phyloP scores from a whole-genome alignment of 192 early-diverging fungal species.

The Rhizoclosmatium globosum region DNA sequence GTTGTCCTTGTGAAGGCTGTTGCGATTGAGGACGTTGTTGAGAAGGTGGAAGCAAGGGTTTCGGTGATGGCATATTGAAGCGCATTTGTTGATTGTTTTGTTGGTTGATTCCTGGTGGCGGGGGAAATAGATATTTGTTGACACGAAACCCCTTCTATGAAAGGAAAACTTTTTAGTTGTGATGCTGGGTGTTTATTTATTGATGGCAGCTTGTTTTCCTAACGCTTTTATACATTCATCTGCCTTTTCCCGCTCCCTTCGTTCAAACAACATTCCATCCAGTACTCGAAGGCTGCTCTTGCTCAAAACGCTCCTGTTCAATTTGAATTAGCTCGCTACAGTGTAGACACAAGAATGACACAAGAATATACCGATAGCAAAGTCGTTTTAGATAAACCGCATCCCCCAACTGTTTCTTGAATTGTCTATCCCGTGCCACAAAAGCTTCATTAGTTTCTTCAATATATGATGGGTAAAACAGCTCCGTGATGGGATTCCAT shows the following conservation, averaged over 20 bases:
- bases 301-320: slow-evolving; percentile 8
- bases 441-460: not conserved
- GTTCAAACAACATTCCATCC: not conserved
- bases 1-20: too few relatives aligned
- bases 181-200: too few relatives aligned
- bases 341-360: not conserved
- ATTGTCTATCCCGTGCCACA: slow-evolving; percentile 9
- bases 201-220: too few relatives aligned
- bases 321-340: not conserved
- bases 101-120: too few relatives aligned
- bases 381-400: slow-evolving; percentile 1
- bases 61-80: too few relatives aligned
- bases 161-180: too few relatives aligned
- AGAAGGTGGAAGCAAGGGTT: too few relatives aligned
- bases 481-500: slow-evolving; percentile 23
- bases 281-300: not conserved
- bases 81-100: too few relatives aligned
- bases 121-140: too few relatives aligned
- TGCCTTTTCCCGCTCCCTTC: slow-evolving; percentile 11
- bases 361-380: slow-evolving; percentile 8
- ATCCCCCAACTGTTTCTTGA: slow-evolving; percentile 2
- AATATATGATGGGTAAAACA: not conserved
- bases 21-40: too few relatives aligned
- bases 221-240: too few relatives aligned
- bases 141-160: too few relatives aligned